These are phyloP conservation scores for Penicillium oxalicum DNA, from an alignment of 2,329 filamentous ascomycete species.

Conservation along the genomic window DNA sequence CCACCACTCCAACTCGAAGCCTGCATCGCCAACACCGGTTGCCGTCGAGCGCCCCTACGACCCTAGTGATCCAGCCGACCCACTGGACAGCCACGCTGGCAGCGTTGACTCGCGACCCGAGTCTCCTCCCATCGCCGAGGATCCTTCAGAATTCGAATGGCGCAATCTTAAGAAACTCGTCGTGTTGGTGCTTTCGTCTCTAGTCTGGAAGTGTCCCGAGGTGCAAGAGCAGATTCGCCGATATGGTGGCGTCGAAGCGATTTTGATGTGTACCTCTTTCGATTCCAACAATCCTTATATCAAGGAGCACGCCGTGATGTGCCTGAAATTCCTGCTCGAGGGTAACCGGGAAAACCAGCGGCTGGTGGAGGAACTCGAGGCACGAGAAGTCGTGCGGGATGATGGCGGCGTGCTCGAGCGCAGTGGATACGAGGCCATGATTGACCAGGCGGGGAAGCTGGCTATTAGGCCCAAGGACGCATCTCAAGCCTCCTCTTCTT, in stretches of 20 bases:
- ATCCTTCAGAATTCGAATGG: constrained; percentile 63
- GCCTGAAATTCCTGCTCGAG: constrained; percentile 65
- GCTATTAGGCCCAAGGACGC: constrained; percentile 34
- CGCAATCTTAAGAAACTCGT: constrained; percentile 88
- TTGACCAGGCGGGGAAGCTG: constrained; percentile 40
- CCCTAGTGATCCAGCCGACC: constrained; percentile 31
- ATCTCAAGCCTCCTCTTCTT: not conserved
- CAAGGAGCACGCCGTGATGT: constrained; percentile 83
- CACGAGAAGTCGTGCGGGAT: constrained; percentile 39
- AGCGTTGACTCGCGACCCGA: constrained; percentile 41
- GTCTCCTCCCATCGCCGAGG: constrained; percentile 50
- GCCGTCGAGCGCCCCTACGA: constrained; percentile 64
- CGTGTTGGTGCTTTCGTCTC: constrained; percentile 78
- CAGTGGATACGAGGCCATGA: constrained; percentile 39
- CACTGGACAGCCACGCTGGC: constrained; percentile 34
- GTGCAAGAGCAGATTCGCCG: constrained; percentile 85
- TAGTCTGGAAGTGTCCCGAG: constrained; percentile 77
- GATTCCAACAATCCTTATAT: constrained; percentile 94
- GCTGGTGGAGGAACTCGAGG: constrained; percentile 46
- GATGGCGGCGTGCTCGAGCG: constrained; percentile 37
- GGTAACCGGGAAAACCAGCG: constrained; percentile 48
- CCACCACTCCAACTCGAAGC: constrained; percentile 28
- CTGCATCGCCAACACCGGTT: constrained; percentile 34
- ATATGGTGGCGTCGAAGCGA: constrained; percentile 76
- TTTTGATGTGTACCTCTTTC: constrained; percentile 83